Evolutionary conservation across 2,329 filamentous ascomycete species (phyloP), one percentile per base, ranked within the genome.

Genomic region (Trichothecium sympodiale): DNA sequence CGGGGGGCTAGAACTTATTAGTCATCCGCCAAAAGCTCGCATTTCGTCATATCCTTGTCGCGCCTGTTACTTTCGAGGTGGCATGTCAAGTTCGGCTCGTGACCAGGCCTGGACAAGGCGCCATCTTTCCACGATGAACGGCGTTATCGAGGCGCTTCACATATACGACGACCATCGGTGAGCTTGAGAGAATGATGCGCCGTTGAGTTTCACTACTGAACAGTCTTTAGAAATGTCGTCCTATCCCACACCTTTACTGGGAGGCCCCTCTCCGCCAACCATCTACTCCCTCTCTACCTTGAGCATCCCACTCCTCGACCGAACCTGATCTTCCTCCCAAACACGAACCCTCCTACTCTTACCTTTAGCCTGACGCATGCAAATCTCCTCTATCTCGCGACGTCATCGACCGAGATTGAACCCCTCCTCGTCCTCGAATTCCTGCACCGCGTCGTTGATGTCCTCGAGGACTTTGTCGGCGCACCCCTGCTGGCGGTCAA

Each of bases 151-250:
- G 69, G 91, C 89, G 56, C 71, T 98, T 53, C 89, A 96, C 67
- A 87, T 98, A 57, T 95, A 83, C 61, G 88, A 96, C 74, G 88
- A 95, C 67, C 78, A 88, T 63, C 86, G 88, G 88, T 94, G 65
- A 53, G 72, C 35, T 28, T 18, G 2, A 8, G 8, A 7, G 10
- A 20, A 14, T 17, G 7, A 16, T 13, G 14, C 29, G 29, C 2
- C 14, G 10, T 26, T 14, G 17, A 25, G 20, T 10, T 25, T 25
- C 20, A 25, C 20, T 25, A 9, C 20, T 25, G 12, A 23, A 14
- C 26, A 5, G 3, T 14, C 20, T 34, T 29, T 46, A 94, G 88
- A 61, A 81, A 75, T 51, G 77, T 83, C 46, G 76, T 96, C 49
- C 76, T 98, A 52, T 84, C 89, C 46, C 89, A 96, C 60, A 79